Base-by-base conservation (phyloP, 164 flowering plant species). In the Buxus sempervirens region DNA sequence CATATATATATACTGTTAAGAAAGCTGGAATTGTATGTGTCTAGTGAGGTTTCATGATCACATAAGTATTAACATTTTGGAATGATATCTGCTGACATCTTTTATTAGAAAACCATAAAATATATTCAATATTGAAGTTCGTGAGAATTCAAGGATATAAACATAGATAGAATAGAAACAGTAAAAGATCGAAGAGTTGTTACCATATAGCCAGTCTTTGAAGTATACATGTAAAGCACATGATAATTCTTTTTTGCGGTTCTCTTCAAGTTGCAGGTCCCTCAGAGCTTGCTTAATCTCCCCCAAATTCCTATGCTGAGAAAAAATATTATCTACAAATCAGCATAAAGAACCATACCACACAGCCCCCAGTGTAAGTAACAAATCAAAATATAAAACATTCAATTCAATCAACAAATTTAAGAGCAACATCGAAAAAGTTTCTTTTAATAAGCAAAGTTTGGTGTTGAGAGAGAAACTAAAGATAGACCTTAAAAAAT, bases 151-250 rank as follows among this genome's bases (percentile, higher is more conserved):
- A 9, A 26, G 26, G 48, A 68, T 48, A 54, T 25, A 32, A 25
- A 51, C n/a, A 26, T 6, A 49, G 24, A 9, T 26, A 41, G 45
- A 49, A 54, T 2, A 41, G 25, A 23, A 68, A 19, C 0, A 5
- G 16, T 12, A 55, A 19, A 48, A 5, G 56, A 51, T 21, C 26
- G 69, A 32, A 22, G 32, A 14, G 41, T 54, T 23, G 25, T 74
- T 93, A 96, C 99, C 90, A 73, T 91, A 90, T 68, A 96, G 76
- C 99, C 99, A 96, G 65, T 96, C 99, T 72, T 88, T 96, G 75
- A 96, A 96, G 78, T 81, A 82, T 15, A 83, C 76, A 73, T 96
- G 99, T 63, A 96, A 82, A 7, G 96, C 98, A 80, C 73, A 73
- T 9, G 97, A 85, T 55, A 96, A 67, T 76, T 96, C 99, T 25